Conservation (phyloP, 139 green algal species). For the Yamagishiella unicocca region DNA sequence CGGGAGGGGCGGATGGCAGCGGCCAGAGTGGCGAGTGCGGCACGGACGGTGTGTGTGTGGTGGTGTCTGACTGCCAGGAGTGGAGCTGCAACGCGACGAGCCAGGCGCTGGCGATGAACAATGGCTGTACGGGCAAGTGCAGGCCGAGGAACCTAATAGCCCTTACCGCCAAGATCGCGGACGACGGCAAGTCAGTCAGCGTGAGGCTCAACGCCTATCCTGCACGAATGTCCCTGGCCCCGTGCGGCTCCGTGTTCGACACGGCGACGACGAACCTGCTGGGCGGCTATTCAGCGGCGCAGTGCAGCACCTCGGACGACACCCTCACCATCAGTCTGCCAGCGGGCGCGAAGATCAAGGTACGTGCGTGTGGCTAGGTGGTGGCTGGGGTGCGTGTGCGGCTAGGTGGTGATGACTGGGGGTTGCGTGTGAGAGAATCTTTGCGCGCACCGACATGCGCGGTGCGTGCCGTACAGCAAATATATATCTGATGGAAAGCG, state of each 20-base stretch:
- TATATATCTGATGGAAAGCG: no score
- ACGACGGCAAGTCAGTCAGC: neutral
- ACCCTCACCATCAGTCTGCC: neutral
- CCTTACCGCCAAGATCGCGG: neutral
- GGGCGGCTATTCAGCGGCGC: neutral
- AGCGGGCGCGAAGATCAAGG: neutral
- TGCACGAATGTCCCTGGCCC: neutral
- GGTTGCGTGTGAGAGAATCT: no score
- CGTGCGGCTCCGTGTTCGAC: neutral
- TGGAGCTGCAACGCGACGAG: neutral
- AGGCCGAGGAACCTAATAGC: neutral
- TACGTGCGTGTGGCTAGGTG: no score
- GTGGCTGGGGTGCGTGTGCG: no score
- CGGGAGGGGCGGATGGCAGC: neutral
- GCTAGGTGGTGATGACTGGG: no score
- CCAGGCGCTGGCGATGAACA: neutral
- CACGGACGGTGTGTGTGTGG: neutral
- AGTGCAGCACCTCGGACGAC: neutral
- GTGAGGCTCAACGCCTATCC: conserved; percentile 4
- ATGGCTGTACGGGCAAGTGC: neutral
- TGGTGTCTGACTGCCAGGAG: neutral
- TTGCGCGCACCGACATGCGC: no score
- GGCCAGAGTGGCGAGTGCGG: no score
- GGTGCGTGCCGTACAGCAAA: no score
- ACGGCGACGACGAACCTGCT: neutral